Percentiles rank a stretch among this genome's conserved stretches.
Conservation (phyloP, 768 basidiomycete genomes). For the Agaricus subrufescens region DNA sequence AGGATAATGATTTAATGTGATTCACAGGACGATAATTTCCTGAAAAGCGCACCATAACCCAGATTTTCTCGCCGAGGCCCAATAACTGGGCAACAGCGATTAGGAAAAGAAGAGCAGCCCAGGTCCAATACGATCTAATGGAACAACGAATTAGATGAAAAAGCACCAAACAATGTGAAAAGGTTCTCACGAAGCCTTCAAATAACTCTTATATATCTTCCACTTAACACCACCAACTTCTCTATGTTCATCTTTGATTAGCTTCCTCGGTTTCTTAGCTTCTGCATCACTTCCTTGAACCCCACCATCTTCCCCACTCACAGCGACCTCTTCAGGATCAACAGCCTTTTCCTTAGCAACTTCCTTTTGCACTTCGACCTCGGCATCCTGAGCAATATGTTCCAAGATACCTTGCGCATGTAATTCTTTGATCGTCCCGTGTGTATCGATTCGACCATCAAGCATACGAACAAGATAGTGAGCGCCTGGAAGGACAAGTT, state of each 20-base stretch:
- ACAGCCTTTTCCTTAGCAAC: slow-evolving; percentile 25
- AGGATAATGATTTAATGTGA: background rate
- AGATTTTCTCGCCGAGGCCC: slow-evolving; percentile 58
- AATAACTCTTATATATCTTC: slow-evolving; percentile 61
- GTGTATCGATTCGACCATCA: slow-evolving; percentile 75
- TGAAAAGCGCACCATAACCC: slow-evolving; percentile 56
- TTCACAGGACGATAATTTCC: background rate
- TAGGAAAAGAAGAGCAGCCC: slow-evolving; percentile 46
- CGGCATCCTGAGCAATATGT: slow-evolving; percentile 48
- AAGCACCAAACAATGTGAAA: background rate
- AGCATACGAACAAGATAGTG: slow-evolving; percentile 74
- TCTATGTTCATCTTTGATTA: slow-evolving; percentile 79
- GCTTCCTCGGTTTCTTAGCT: slow-evolving; percentile 62
- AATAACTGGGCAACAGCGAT: slow-evolving; percentile 49
- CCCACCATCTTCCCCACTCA: slow-evolving; percentile 16
- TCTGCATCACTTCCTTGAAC: slow-evolving; percentile 22
- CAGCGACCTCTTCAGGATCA: background rate
- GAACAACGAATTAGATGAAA: no score
- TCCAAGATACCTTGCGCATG: slow-evolving; percentile 57
- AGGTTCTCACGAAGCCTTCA: slow-evolving; percentile 61
- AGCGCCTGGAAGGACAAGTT: slow-evolving; percentile 72
- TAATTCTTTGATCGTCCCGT: slow-evolving; percentile 66
- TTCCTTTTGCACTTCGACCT: slow-evolving; percentile 43
- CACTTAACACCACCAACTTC: slow-evolving; percentile 82
- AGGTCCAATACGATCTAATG: slow-evolving; percentile 61